Conservation (phyloP, 1,284 basidiomycete genomes). For the Ceratobasidium sp. region DNA sequence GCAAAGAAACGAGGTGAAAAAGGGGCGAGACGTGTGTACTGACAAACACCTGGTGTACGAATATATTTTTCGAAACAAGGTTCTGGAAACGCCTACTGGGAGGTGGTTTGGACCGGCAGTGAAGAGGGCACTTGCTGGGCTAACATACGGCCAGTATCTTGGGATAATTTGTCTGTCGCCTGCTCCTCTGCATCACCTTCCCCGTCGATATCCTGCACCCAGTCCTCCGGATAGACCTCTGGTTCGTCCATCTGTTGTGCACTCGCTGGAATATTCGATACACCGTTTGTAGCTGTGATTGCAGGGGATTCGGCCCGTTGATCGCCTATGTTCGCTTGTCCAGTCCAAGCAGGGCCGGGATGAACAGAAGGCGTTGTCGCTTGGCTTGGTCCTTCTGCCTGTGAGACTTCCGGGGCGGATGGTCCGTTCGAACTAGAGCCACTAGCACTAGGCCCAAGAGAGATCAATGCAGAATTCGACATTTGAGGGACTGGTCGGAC, state of each 20-base stretch:
- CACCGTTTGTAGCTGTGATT: background rate
- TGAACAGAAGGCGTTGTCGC: background rate
- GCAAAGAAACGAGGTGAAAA: background rate
- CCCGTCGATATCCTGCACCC: constrained; percentile 35
- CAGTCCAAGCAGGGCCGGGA: background rate
- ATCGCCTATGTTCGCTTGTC: background rate
- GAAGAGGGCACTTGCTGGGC: background rate
- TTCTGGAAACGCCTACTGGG: background rate
- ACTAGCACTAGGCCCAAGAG: constrained; percentile 19
- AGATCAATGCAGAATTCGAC: constrained; percentile 36
- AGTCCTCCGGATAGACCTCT: constrained; percentile 33
- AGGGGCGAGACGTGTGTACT: too few relatives aligned
- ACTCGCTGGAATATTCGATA: background rate
- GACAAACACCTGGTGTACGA: too few relatives aligned
- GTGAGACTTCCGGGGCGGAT: constrained; percentile 1
- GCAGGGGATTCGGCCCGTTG: background rate
- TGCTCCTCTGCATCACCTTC: constrained; percentile 20
- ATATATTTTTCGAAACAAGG: background rate
- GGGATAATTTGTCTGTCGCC: background rate
- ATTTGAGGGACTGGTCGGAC: constrained; percentile 35
- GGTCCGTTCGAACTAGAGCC: constrained; percentile 10
- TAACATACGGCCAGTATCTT: background rate
- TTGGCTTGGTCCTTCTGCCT: constrained; percentile 7
- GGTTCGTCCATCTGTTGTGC: background rate
- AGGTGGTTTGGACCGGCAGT: background rate